Base-by-base conservation (phyloP, 1,284 basidiomycete species). In the Cryptococcus sp. region DNA sequence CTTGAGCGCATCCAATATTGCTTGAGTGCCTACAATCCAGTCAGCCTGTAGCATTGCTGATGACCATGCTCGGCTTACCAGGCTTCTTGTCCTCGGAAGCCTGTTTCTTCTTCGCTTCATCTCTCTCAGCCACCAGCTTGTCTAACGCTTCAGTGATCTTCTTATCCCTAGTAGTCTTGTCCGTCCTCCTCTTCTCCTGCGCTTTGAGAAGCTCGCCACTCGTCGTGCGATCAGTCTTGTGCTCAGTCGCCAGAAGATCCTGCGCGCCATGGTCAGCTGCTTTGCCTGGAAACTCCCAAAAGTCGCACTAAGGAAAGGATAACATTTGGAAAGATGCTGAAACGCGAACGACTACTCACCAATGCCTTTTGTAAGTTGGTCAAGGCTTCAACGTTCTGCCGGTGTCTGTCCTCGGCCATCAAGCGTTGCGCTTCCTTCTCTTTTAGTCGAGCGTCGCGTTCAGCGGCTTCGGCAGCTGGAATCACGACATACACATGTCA, bases 1-100 rank as follows among this genome's bases (percentile, higher is more conserved):
- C 71, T 76, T 75, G 58, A 77, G 60, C 41, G 73, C 74, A 53
- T 79, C 77, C 25, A 79, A 64, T 22, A 78, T 70, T 7, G 76
- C 75, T 66, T 77, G 74, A 16, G 69, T 72, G 22, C 66, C 67
- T 53, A 57, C 45, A 19, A n/a, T 45, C 42, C 5, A 40, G 10
- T 50, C 31, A 54, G 38, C 35, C 31, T 41, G 47, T 45, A 27
- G 23, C 4, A 7, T 27, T 25, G 19, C 22, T 45, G 20, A 16
- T 16, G 20, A 44, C 22, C 1, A 39, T 16, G n/a, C n/a, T 46
- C 42, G 10, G 51, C 52, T 52, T 47, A 55, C 73, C 71, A 31
- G 73, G 74, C 59, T 78, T 76, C 68, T 78, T 78, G 47, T 68
- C 68, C 35, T 76, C 71, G 13, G 66, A 65, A 20, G 71, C 70